Evolutionary conservation across 2,329 filamentous ascomycete genomes (phyloP), one percentile per base, ranked within the genome.

Genomic region (Xylaria sp.): DNA sequence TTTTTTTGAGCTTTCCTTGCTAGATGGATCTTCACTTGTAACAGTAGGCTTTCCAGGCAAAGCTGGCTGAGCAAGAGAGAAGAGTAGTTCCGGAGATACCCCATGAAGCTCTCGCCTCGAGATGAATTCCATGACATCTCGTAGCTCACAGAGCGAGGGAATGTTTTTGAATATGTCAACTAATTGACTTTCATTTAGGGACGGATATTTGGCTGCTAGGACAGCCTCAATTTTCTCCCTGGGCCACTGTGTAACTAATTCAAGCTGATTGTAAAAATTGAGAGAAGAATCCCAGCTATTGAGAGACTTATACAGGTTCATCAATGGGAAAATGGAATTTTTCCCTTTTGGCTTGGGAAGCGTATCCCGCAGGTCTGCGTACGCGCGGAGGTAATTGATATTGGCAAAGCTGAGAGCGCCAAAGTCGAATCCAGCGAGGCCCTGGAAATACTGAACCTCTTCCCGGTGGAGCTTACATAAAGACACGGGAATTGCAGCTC

Each of bases 401-500:
- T 59, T 59, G 10, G 13, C 21, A 44, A 59, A 59, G 55, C 35
- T 44, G 6, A 47, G 55, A 8, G 55, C 37, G 35, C 37, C 23
- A 27, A 59, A 47, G 55, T 59, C 37, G 55, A 59, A 59, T 44
- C 10, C 13, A 8, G n/a, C 37, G 12, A 59, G 21, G 23, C 55
- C 18, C 21, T 59, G 55, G 25, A 59, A 59, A n/a, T 59, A 59
- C 10, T 47, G 37, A n/a, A 59, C 37, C 23, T 59, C 55, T 13
- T 59, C 55, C 5, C 55, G 35, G 3, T 59, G 35, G 21, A 59
- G 55, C 25, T 59, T 44, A n/a, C 18, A 44, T 59, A 59, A 18
- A 9, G n/a, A 10, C 1, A 59, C 18, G 3, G 55, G 37, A 29
- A 59, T 59, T 16, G 55, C n/a, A 18, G 37, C 55, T n/a, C 55